These are phyloP conservation scores for Phytophthora colocasiae DNA, from an alignment of 352 stramenopile genomes.

Conservation along the genomic window DNA sequence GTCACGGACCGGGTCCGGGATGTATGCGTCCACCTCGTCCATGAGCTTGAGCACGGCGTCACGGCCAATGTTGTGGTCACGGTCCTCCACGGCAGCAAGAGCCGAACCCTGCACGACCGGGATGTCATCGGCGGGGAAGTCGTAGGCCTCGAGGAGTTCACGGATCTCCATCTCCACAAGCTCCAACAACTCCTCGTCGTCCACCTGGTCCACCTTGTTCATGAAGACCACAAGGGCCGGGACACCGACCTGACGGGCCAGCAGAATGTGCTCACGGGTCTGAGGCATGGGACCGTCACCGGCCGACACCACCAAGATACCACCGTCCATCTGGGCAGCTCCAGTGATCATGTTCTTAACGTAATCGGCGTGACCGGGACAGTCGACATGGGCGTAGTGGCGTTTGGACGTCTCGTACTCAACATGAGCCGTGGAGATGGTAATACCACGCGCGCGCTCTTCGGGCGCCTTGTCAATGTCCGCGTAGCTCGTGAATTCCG, in stretches of 20 bases:
- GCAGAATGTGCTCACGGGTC: slow-evolving; percentile 97
- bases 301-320: slow-evolving; percentile 91
- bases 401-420: slow-evolving; percentile 40
- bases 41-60: slow-evolving; percentile 95
- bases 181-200: slow-evolving; percentile 43
- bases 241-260: slow-evolving; percentile 93
- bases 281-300: slow-evolving; percentile 84
- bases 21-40: slow-evolving; percentile 87
- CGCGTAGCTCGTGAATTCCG: slow-evolving; percentile 88
- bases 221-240: slow-evolving; percentile 95
- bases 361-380: slow-evolving; percentile 87
- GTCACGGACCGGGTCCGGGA: slow-evolving; percentile 88
- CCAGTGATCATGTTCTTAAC: slow-evolving; percentile 99
- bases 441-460: slow-evolving; percentile 42
- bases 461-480: slow-evolving; percentile 98
- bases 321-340: slow-evolving; percentile 96
- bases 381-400: slow-evolving; percentile 94
- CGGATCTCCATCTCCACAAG: slow-evolving; percentile 51
- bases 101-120: slow-evolving; percentile 95
- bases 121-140: slow-evolving; percentile 96
- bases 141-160: slow-evolving; percentile 91
- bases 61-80: slow-evolving; percentile 84
- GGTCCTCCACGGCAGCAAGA: slow-evolving; percentile 92
- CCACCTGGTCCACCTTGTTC: slow-evolving; percentile 91
- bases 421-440: slow-evolving; percentile 40